These are phyloP conservation scores for Kluyveromyces wickerhamii DNA, from an alignment of 805 yeast genomes.

Conservation along the genomic window DNA sequence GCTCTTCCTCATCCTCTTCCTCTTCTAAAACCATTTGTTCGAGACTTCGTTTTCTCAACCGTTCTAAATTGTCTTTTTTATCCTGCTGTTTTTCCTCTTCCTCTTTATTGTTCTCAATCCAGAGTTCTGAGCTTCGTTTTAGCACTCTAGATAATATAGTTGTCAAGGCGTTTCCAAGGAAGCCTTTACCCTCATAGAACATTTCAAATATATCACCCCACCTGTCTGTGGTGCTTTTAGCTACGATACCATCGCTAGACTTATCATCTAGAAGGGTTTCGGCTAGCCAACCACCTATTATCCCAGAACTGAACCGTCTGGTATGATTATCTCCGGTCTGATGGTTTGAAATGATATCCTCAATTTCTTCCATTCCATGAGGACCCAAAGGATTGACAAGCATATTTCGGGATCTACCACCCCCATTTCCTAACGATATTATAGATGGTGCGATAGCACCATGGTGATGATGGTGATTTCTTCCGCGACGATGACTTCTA, in stretches of 20 bases:
- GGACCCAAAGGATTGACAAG: slow-evolving; percentile 29
- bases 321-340: slow-evolving; percentile 20
- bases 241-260: slow-evolving; percentile 24
- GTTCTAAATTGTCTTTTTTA: slow-evolving; percentile 25
- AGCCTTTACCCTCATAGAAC: slow-evolving; percentile 39
- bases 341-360: slow-evolving; percentile 24
- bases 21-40: slow-evolving; percentile 21
- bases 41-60: slow-evolving; percentile 18
- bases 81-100: slow-evolving; percentile 22
- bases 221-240: slow-evolving; percentile 50
- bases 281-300: slow-evolving; percentile 13
- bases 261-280: slow-evolving; percentile 27
- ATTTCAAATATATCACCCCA: slow-evolving; percentile 56
- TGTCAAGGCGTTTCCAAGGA: slow-evolving; percentile 33
- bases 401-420: slow-evolving; percentile 24
- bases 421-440: slow-evolving; percentile 20
- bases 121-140: slow-evolving; percentile 39
- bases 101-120: slow-evolving; percentile 15
- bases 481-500: slow-evolving; percentile 7
- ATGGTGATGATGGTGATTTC: slow-evolving; percentile 15
- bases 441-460: slow-evolving; percentile 24
- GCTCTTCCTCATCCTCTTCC: slow-evolving; percentile 16
- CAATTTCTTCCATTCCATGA: slow-evolving; percentile 28
- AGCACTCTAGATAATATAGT: slow-evolving; percentile 40
- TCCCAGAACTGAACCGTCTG: neutral